These are phyloP conservation scores for Durio zibethinus DNA, from an alignment of 345 rosid species.

Conservation along the genomic window DNA sequence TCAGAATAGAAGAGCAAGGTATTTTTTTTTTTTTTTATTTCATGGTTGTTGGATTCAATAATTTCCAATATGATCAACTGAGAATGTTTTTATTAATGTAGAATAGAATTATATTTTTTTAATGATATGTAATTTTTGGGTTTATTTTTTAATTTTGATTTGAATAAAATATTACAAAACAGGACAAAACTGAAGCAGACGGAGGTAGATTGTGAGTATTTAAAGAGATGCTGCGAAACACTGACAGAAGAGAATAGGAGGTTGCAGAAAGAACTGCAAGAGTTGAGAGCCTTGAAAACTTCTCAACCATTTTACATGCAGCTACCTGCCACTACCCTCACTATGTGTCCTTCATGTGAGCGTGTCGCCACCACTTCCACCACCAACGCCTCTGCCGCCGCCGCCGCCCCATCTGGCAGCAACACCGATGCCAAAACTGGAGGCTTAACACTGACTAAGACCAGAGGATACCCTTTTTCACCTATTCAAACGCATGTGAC, in stretches of 20 bases:
- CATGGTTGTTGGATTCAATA: neutral
- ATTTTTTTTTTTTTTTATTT: neutral
- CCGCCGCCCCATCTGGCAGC: neutral
- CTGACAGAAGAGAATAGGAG: slow-evolving; percentile 91
- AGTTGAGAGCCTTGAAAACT: slow-evolving; percentile 76
- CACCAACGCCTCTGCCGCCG: neutral
- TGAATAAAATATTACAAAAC: neutral
- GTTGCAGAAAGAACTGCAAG: slow-evolving; percentile 78
- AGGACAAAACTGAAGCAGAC: slow-evolving; percentile 97
- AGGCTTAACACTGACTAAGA: slow-evolving; percentile 24
- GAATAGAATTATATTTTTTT: neutral
- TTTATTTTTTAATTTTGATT: neutral
- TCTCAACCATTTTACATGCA: slow-evolving; percentile 90
- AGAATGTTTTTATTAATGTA: neutral
- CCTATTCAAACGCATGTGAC: slow-evolving; percentile 18
- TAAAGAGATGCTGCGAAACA: slow-evolving; percentile 84
- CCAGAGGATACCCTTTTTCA: slow-evolving; percentile 31
- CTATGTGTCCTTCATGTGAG: slow-evolving; percentile 99
- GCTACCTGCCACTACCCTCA: slow-evolving; percentile 97
- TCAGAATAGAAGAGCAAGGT: slow-evolving; percentile 98
- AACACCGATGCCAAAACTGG: slow-evolving; percentile 1
- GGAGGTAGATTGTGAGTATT: slow-evolving; percentile 88
- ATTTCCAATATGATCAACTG: neutral
- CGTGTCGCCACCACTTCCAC: slow-evolving; percentile 64
- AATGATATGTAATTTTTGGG: no score